These are phyloP conservation scores for Dalechampia spathulata DNA, from an alignment of 441 rosid genomes.

Conservation along the genomic window DNA sequence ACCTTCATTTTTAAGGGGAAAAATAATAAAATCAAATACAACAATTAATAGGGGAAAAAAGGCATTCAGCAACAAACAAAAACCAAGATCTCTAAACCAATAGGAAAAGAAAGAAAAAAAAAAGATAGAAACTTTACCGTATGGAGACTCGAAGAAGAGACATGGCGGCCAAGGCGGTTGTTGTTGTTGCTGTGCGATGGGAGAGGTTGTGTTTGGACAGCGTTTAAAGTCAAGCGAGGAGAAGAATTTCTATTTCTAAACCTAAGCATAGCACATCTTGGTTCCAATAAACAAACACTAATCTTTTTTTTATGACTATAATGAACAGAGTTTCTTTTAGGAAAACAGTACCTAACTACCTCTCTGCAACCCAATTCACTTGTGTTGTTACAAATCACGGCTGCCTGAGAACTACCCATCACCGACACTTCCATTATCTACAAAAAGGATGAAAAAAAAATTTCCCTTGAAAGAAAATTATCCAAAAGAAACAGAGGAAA, in stretches of 20 bases:
- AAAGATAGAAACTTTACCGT: constrained; percentile 29
- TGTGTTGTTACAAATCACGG: constrained; percentile 17
- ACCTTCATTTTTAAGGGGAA: too few relatives aligned
- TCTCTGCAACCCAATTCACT: constrained; percentile 31
- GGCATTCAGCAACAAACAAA: too few relatives aligned
- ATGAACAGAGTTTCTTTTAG: constrained; percentile 11
- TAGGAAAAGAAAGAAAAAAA: not conserved
- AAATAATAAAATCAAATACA: too few relatives aligned
- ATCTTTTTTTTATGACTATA: not conserved
- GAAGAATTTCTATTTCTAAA: constrained; percentile 23
- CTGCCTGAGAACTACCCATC: constrained; percentile 51
- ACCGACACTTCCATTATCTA: constrained; percentile 57
- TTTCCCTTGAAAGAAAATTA: too few relatives aligned
- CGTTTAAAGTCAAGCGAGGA: constrained; percentile 30
- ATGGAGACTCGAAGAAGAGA: constrained; percentile 24
- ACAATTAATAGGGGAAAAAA: too few relatives aligned
- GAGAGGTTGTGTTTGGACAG: constrained; percentile 42
- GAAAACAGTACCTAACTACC: constrained; percentile 17
- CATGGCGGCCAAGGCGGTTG: not conserved
- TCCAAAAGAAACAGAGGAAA: too few relatives aligned
- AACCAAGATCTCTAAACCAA: too few relatives aligned
- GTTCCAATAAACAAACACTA: constrained; percentile 24
- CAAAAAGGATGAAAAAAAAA: not conserved
- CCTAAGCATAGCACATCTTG: too few relatives aligned
- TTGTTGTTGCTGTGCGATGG: constrained; percentile 15